Evolutionary conservation across 2,329 filamentous ascomycete genomes (phyloP), one percentile per base, ranked within the genome.

Genomic region (Sclerotinia spermophila): DNA sequence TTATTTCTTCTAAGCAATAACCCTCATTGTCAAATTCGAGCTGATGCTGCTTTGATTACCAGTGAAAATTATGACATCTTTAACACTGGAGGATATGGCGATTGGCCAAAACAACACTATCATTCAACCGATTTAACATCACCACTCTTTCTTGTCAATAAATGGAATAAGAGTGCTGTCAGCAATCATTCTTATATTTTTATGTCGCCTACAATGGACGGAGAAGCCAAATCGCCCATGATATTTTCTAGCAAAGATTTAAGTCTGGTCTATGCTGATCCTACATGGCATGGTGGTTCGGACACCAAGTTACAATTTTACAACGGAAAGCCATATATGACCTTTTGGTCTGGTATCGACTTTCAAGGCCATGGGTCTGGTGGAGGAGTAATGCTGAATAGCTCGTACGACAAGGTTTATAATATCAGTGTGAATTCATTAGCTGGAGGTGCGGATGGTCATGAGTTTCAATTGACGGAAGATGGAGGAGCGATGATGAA

Each of bases 211-310:
- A 60, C 40, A 3, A 21, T 60, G 30, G 66, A 45, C 1, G 66
- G 42, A 51, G 53, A 68, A 40, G 66, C 33, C 8, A 58, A 24
- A 21, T 45, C 42, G 11, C 66, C 55, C 6, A 60, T 60, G 40
- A 60, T 68, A 40, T 51, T 68, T 45, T 68, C 55, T 7, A 60
- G 55, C 42, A 68, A 68, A 60, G 66, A 68, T 68, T n/a, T 68
- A 27, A 67, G 66, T 60, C 38, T 68, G 30, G 66, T 68, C 17
- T 68, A 68, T n/a, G 66, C 66, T 15, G 66, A 60, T 51, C 8
- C 42, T 19, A 27, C 19, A 19, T 68, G 66, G 55, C 10, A 60
- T 48, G 66, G 53, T 48, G 66, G 66, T 35, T 68, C 66, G 21
- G 55, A 60, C 51, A 68, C 66, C 15, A 68, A 59, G 7, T 48